Evolutionary conservation across 2,329 filamentous ascomycete genomes (phyloP).

Genomic region (Truncatella angustata): DNA sequence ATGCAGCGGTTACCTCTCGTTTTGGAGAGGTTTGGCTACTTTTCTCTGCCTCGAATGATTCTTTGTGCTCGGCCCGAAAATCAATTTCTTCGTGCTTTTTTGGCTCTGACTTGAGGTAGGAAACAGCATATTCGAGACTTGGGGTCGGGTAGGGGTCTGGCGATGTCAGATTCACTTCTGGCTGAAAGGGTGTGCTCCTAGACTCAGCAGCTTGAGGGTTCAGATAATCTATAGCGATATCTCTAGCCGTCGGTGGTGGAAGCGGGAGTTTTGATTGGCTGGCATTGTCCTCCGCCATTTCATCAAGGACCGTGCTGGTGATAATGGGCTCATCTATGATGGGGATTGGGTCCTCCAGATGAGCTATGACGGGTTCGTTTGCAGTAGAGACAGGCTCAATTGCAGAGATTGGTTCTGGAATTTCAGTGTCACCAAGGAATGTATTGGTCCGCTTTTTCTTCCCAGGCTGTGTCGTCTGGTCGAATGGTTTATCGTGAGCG

Average conservation of each 20-base stretch:
- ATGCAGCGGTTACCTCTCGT: conserved; percentile 16
- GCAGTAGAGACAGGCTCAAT: conserved; percentile 24
- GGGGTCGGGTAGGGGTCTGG: background rate
- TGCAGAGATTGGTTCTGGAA: conserved; percentile 23
- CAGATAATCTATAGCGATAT: conserved; percentile 19
- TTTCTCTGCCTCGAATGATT: background rate
- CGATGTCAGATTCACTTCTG: background rate
- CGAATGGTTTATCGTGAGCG: conserved; percentile 36
- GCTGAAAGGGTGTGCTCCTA: no score
- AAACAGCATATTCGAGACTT: conserved; percentile 5
- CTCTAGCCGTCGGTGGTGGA: conserved; percentile 14
- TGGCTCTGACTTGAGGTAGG: conserved; percentile 17
- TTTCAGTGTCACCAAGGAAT: conserved; percentile 20
- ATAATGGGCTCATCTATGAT: background rate
- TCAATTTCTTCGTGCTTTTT: background rate
- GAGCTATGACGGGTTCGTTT: conserved; percentile 20
- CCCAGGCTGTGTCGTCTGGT: conserved; percentile 30
- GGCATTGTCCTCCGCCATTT: background rate
- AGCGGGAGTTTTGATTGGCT: conserved; percentile 1
- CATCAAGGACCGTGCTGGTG: background rate
- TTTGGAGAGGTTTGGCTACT: conserved; percentile 13
- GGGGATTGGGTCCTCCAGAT: conserved; percentile 12
- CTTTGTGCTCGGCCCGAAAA: background rate
- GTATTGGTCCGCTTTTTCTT: conserved; percentile 33
- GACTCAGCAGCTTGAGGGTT: no score